A percentile compares a stretch with the other conserved stretches of the same genome.
These are phyloP conservation scores for Pisolithus tinctorius DNA, from an alignment of 768 basidiomycete genomes.

Conservation along the genomic window DNA sequence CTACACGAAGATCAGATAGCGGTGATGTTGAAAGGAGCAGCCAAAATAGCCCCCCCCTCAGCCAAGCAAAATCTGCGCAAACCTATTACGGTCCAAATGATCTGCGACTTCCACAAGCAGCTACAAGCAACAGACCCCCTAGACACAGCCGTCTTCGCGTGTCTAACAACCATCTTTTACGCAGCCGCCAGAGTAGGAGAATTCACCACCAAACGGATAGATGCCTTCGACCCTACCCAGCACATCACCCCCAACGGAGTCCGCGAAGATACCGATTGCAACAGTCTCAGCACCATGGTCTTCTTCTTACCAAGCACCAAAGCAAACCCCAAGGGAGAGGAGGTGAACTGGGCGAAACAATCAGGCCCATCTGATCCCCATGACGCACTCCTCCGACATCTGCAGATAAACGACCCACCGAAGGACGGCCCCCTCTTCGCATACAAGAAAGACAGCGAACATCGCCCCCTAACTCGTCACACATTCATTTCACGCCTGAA, in stretches of 20 bases:
- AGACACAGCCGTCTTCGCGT: constrained; percentile 12
- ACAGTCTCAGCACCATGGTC: not conserved
- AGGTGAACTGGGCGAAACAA: no score
- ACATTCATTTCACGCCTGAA: no score
- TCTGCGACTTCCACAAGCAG: no score
- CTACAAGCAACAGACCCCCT: not conserved
- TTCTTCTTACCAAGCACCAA: no score
- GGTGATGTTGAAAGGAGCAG: constrained; percentile 14
- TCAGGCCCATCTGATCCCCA: no score
- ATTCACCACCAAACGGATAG: constrained; percentile 12
- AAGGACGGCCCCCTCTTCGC: no score
- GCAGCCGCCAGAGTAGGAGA: constrained; percentile 10
- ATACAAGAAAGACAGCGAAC: no score
- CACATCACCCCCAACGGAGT: constrained; percentile 11
- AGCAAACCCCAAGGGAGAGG: no score
- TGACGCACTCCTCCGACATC: not conserved
- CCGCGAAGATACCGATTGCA: not conserved
- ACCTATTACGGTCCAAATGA: not conserved
- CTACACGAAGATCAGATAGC: no score
- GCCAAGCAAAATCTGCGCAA: constrained; percentile 16
- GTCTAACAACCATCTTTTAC: constrained; percentile 16
- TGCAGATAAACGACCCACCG: not conserved
- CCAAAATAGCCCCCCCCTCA: constrained; percentile 15
- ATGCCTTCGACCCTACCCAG: constrained; percentile 4
- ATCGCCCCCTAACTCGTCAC: no score